These are phyloP conservation scores for Alternaria sp. DNA, from an alignment of 2,329 filamentous ascomycete species.

Conservation along the genomic window DNA sequence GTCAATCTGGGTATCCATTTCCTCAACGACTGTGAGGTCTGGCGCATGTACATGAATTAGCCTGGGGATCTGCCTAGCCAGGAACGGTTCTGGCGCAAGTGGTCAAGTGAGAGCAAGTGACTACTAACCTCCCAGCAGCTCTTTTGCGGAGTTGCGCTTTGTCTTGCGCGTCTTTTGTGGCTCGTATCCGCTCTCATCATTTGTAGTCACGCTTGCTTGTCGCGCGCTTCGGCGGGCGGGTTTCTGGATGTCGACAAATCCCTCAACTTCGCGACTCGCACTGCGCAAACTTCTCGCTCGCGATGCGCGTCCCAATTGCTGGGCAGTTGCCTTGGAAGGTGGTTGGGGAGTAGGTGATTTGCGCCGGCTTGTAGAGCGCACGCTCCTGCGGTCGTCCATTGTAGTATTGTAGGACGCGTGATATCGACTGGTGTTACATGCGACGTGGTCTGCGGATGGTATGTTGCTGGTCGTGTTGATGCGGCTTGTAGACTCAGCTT, in stretches of 20 bases:
- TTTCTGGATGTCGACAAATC: slow-evolving; percentile 26
- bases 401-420: slow-evolving; percentile 1
- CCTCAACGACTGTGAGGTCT: slow-evolving; percentile 49
- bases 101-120: background rate
- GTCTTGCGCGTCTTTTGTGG: slow-evolving; percentile 26
- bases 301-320: slow-evolving; percentile 33
- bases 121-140: slow-evolving; percentile 40
- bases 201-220: slow-evolving; percentile 39
- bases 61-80: slow-evolving; percentile 2
- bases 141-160: slow-evolving; percentile 33
- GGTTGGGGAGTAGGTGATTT: slow-evolving; percentile 44
- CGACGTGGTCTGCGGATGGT: slow-evolving; percentile 6
- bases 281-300: slow-evolving; percentile 48
- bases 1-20: slow-evolving; percentile 35
- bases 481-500: background rate
- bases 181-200: slow-evolving; percentile 35
- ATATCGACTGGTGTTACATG: slow-evolving; percentile 13
- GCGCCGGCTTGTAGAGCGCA: slow-evolving; percentile 46
- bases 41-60: slow-evolving; percentile 18
- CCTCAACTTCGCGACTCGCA: slow-evolving; percentile 51
- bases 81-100: background rate
- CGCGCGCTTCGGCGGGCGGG: slow-evolving; percentile 37
- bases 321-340: slow-evolving; percentile 25
- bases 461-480: slow-evolving; percentile 9
- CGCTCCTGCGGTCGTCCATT: slow-evolving; percentile 47